Evolutionary conservation across 345 rosid genomes (phyloP).

Genomic region (Ceriops zippeliana): DNA sequence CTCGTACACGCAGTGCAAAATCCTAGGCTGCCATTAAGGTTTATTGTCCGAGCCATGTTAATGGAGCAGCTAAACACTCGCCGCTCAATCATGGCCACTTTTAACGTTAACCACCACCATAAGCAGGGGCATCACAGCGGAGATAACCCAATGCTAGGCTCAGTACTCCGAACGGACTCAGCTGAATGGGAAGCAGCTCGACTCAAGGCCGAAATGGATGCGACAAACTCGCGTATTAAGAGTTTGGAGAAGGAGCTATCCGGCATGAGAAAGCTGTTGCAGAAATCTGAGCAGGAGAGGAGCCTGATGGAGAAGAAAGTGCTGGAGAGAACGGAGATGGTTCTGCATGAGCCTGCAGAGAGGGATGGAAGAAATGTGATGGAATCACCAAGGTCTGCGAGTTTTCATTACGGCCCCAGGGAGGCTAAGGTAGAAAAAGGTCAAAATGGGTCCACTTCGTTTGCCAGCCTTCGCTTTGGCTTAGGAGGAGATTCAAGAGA

Average conservation of each 20-base stretch:
- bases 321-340: not conserved
- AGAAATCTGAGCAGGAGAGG: constrained; percentile 30
- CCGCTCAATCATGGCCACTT: constrained; percentile 40
- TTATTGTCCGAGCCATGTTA: constrained; percentile 79
- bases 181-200: constrained; percentile 50
- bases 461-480: constrained; percentile 37
- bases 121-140: constrained; percentile 3
- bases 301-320: constrained; percentile 19
- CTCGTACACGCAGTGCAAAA: constrained; percentile 78
- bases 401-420: constrained; percentile 48
- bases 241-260: constrained; percentile 62
- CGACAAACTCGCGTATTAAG: constrained; percentile 61
- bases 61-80: constrained; percentile 78
- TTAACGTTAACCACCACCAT: constrained; percentile 14
- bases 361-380: constrained; percentile 8
- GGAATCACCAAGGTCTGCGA: constrained; percentile 41
- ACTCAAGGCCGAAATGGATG: constrained; percentile 62
- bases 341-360: not conserved
- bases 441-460: constrained; percentile 44
- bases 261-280: constrained; percentile 51
- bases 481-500: constrained; percentile 10
- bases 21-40: constrained; percentile 72
- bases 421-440: constrained; percentile 41
- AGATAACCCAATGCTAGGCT: constrained; percentile 46
- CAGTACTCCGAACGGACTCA: constrained; percentile 69